phyloP scores from a whole-genome alignment of 768 basidiomycete genomes.

The Naganishia onofrii region DNA sequence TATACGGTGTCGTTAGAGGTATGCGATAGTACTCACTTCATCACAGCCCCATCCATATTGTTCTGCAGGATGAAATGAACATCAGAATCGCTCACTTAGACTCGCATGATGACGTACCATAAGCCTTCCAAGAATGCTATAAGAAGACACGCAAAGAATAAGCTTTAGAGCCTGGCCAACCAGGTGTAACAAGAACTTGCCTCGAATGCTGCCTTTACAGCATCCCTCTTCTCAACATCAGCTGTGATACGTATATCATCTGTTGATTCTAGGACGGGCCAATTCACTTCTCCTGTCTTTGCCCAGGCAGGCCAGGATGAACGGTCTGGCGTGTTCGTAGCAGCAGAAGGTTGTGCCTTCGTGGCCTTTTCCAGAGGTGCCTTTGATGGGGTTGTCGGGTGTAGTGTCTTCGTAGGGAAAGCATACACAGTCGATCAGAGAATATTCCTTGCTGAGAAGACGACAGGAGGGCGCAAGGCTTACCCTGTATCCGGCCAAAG shows the following conservation, averaged over 20 bases:
- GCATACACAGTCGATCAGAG: background rate
- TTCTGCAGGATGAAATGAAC: constrained; percentile 57
- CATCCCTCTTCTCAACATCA: constrained; percentile 66
- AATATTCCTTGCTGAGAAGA: background rate
- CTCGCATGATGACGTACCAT: constrained; percentile 59
- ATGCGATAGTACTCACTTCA: constrained; percentile 49
- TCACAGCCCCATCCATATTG: constrained; percentile 85
- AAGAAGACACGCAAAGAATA: background rate
- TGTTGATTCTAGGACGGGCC: constrained; percentile 17
- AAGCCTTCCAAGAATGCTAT: constrained; percentile 81
- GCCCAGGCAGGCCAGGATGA: constrained; percentile 3
- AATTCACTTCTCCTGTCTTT: constrained; percentile 2
- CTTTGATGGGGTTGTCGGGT: background rate
- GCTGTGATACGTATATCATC: constrained; percentile 51
- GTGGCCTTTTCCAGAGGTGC: background rate
- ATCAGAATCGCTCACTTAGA: constrained; percentile 25
- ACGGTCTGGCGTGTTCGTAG: background rate
- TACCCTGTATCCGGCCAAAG: constrained; percentile 4
- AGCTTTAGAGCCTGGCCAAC: background rate
- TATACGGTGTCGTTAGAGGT: background rate
- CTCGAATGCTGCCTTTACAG: constrained; percentile 74
- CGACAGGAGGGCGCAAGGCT: background rate
- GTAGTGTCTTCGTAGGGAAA: background rate
- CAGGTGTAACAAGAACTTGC: constrained; percentile 54
- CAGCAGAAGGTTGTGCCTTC: background rate